A percentile compares a stretch with the other conserved stretches of the same genome.
These are phyloP conservation scores for Macrophomina tecta DNA, from an alignment of 2,329 filamentous ascomycete species.

Conservation along the genomic window DNA sequence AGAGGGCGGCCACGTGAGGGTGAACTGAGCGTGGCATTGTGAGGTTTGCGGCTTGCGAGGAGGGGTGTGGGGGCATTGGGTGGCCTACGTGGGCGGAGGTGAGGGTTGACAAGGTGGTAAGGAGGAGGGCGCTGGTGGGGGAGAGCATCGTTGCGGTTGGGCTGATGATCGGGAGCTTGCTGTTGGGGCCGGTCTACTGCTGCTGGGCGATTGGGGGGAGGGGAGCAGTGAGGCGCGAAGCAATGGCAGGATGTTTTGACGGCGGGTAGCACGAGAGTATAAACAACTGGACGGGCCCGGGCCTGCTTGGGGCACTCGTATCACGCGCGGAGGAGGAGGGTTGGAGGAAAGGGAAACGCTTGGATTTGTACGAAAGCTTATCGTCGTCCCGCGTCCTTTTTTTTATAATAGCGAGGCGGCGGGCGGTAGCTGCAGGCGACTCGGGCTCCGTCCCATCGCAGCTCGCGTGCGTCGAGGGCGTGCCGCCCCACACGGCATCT, in stretches of 20 bases:
- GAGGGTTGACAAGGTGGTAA: constrained; percentile 37
- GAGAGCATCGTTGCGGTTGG: not conserved
- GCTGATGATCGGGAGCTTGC: not conserved
- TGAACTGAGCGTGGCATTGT: constrained; percentile 43
- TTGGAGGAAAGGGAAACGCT: not conserved
- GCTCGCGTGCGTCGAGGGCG: not conserved
- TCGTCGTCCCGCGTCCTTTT: not conserved
- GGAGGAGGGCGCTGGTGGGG: constrained; percentile 39
- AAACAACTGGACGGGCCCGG: constrained; percentile 3
- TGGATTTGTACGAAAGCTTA: not conserved
- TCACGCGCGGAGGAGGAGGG: too few relatives aligned
- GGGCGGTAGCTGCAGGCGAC: not conserved
- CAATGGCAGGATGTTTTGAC: constrained; percentile 2
- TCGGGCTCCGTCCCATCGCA: not conserved
- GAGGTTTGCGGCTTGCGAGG: too few relatives aligned
- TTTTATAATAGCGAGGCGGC: not conserved
- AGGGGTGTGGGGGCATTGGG: too few relatives aligned
- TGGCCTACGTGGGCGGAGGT: constrained; percentile 53
- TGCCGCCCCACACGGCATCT: not conserved
- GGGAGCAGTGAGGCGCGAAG: not conserved
- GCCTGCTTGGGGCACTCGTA: not conserved
- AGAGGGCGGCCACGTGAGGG: constrained; percentile 58
- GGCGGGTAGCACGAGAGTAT: not conserved
- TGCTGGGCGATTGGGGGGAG: too few relatives aligned
- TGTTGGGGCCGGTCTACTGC: too few relatives aligned